Conservation (phyloP, 257 asterid genomes). For the Verbena officinalis region DNA sequence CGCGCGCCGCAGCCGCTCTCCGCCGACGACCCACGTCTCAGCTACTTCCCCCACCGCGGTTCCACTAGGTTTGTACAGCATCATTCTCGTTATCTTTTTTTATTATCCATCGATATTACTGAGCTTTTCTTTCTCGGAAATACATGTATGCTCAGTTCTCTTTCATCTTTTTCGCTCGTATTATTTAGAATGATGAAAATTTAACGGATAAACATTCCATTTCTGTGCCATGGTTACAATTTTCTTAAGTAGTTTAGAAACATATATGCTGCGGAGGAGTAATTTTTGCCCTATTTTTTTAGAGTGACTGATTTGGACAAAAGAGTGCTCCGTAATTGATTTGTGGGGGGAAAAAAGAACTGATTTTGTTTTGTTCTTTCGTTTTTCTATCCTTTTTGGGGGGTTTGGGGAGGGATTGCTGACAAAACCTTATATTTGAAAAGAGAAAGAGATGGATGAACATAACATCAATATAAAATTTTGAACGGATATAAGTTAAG, state of each 20-base stretch:
- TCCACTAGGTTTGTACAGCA: constrained; percentile 17
- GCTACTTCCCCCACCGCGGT: constrained; percentile 13
- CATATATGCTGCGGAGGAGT: not conserved
- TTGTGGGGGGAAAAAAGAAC: not conserved
- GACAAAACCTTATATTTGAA: not conserved
- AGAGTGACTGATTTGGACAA: not conserved
- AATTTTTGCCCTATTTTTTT: constrained; percentile 12
- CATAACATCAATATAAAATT: not conserved
- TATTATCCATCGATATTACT: not conserved
- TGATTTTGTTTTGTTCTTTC: not conserved
- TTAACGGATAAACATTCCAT: not conserved
- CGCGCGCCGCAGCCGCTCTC: constrained; percentile 29
- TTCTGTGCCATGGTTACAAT: not conserved
- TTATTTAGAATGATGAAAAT: not conserved
- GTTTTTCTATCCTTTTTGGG: not conserved
- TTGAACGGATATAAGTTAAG: not conserved
- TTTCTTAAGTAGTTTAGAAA: not conserved
- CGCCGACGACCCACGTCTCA: constrained; percentile 29
- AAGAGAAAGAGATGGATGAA: not conserved
- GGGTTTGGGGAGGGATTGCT: not conserved
- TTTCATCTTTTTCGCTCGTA: not conserved
- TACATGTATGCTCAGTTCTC: not conserved
- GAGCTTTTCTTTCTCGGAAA: constrained; percentile 20
- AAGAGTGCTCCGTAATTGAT: not conserved
- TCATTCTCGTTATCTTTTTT: not conserved